These are phyloP conservation scores for Ambrosia artemisiifolia DNA, from an alignment of 129 eudicot genomes.

Conservation along the genomic window DNA sequence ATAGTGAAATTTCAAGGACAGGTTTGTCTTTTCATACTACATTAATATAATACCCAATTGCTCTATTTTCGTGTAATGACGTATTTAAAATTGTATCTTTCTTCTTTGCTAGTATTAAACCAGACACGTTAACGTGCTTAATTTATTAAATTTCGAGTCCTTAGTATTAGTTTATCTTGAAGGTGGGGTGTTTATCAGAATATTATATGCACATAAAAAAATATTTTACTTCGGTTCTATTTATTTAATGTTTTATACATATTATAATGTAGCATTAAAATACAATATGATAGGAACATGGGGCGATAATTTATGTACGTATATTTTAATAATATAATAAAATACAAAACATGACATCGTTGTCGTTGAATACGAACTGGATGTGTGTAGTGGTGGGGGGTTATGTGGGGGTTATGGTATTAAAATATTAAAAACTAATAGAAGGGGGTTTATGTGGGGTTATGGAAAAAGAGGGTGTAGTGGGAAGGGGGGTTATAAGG, in stretches of 20 bases:
- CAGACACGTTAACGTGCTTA: conserved; percentile 38
- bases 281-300: conserved; percentile 30
- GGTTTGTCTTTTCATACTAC: conserved; percentile 4
- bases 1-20: conserved; percentile 4
- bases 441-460: no score
- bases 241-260: neutral
- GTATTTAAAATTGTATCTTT: conserved; percentile 28
- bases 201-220: conserved; percentile 21
- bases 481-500: no score
- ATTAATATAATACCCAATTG: conserved; percentile 24
- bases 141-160: conserved; percentile 9
- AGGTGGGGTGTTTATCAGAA: conserved; percentile 25
- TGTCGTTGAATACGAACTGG: conserved; percentile 47
- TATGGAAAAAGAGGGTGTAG: no score
- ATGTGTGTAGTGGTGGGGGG: no score
- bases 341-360: conserved; percentile 31
- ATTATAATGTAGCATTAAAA: neutral
- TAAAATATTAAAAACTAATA: no score
- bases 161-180: conserved; percentile 1
- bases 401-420: no score
- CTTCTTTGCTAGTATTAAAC: conserved; percentile 27
- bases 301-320: conserved; percentile 17
- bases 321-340: conserved; percentile 23
- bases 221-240: conserved; percentile 2
- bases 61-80: conserved; percentile 32